A percentile compares a stretch with the other conserved stretches of the same genome.
phyloP scores from a whole-genome alignment of 306 rosid species.

The Cucurbita ficifolia region DNA sequence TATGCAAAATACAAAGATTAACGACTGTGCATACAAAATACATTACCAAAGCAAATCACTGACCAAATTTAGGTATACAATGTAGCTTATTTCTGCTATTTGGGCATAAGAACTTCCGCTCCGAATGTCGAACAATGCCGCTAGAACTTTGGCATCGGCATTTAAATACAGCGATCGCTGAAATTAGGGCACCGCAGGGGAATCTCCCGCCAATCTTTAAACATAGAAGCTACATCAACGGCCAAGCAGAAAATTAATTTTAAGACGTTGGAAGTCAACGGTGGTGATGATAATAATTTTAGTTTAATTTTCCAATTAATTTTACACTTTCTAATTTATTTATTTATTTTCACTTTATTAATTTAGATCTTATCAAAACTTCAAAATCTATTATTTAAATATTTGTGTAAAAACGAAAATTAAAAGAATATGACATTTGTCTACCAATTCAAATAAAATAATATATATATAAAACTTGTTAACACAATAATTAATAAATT shows the following conservation, averaged over 20 bases:
- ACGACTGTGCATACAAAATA: background rate
- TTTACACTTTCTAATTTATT: too few species aligned
- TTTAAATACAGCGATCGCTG: slow-evolving; percentile 7
- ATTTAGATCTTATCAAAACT: too few species aligned
- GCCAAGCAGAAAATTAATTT: background rate
- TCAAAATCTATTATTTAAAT: too few species aligned
- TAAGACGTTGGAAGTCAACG: background rate
- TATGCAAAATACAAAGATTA: background rate
- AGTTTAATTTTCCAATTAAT: too few species aligned
- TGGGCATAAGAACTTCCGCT: background rate
- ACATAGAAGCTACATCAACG: background rate
- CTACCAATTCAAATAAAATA: too few species aligned
- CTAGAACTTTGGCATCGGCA: background rate
- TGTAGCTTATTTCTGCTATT: background rate
- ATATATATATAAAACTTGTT: too few species aligned
- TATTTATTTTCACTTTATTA: too few species aligned
- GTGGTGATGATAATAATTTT: background rate
- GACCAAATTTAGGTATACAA: background rate
- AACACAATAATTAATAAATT: too few species aligned
- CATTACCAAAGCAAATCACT: background rate
- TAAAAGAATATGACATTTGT: too few species aligned
- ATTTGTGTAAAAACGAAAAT: too few species aligned
- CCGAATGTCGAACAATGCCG: background rate
- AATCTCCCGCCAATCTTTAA: background rate
- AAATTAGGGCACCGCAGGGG: slow-evolving; percentile 26